phyloP scores from a whole-genome alignment of 2,329 filamentous ascomycete species.

The Harringtonia lauricola region DNA sequence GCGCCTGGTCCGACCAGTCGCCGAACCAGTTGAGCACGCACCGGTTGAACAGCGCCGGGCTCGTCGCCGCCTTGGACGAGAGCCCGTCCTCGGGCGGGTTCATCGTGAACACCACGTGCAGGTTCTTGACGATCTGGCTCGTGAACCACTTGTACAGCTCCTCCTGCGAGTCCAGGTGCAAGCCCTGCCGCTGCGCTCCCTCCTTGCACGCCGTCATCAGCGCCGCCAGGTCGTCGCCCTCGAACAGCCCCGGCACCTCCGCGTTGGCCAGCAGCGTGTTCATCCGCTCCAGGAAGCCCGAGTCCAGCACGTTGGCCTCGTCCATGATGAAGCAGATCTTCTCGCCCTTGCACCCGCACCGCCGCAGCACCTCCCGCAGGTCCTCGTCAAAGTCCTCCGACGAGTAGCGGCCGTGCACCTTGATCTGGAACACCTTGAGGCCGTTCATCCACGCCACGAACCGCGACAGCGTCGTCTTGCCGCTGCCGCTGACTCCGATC shows the following conservation, averaged over 20 bases:
- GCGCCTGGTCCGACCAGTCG: conserved; percentile 97
- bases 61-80: conserved; percentile 92
- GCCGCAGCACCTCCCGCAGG: conserved; percentile 80
- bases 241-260: conserved; percentile 97
- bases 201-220: conserved; percentile 99
- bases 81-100: conserved; percentile 94
- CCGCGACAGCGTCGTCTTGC: conserved; percentile 94
- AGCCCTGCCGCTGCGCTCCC: conserved; percentile 88
- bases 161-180: conserved; percentile 93
- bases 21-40: conserved; percentile 99
- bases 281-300: conserved; percentile 97
- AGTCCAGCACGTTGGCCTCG: conserved; percentile 96
- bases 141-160: conserved; percentile 99
- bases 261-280: conserved; percentile 97
- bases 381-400: conserved; percentile 98
- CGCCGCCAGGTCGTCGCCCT: conserved; percentile 97
- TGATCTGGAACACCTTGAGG: conserved; percentile 98
- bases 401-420: conserved; percentile 97
- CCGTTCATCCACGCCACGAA: conserved; percentile 99
- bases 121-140: conserved; percentile 95
- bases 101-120: conserved; percentile 99
- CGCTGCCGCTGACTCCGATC: conserved; percentile 95
- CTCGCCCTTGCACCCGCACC: conserved; percentile 94
- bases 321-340: conserved; percentile 99
- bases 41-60: conserved; percentile 96